Percentiles rank a stretch among this genome's conserved stretches.
These are phyloP conservation scores for Fraxinus xanthoxyloides DNA, from an alignment of 305 asterid genomes.

Conservation along the genomic window DNA sequence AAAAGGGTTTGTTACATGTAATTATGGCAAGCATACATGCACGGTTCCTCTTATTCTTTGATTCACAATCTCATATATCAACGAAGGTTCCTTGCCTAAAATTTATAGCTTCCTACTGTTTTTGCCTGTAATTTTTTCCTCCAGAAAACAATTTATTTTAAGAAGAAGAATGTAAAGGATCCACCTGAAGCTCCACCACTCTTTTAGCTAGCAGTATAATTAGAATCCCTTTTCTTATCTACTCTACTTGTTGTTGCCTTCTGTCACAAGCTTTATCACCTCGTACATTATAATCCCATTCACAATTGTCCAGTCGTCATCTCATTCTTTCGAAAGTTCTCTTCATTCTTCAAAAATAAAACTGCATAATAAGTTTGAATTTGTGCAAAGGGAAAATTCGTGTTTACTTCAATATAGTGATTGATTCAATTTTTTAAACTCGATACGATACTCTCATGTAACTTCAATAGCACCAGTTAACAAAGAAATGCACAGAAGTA, in stretches of 20 bases:
- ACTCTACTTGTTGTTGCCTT: neutral
- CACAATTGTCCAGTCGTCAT: neutral
- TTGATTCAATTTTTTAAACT: neutral
- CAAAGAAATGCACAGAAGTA: neutral
- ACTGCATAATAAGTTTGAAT: neutral
- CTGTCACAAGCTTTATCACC: neutral
- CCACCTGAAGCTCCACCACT: neutral
- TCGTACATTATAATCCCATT: neutral
- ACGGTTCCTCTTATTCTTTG: neutral
- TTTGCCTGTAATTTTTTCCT: neutral
- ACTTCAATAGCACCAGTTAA: neutral
- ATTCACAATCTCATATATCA: neutral
- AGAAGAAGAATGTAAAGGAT: neutral
- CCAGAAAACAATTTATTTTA: neutral
- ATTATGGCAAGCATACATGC: neutral
- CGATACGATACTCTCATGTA: neutral
- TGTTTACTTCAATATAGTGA: neutral
- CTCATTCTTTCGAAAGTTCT: neutral
- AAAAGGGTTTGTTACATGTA: neutral
- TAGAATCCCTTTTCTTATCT: neutral
- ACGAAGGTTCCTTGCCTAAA: neutral
- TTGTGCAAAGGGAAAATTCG: neutral
- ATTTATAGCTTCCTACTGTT: neutral
- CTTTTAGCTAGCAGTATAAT: neutral
- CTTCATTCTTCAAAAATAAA: neutral